Evolutionary conservation across 768 basidiomycete species (phyloP).

Genomic region (Hygrocybe coccinea): DNA sequence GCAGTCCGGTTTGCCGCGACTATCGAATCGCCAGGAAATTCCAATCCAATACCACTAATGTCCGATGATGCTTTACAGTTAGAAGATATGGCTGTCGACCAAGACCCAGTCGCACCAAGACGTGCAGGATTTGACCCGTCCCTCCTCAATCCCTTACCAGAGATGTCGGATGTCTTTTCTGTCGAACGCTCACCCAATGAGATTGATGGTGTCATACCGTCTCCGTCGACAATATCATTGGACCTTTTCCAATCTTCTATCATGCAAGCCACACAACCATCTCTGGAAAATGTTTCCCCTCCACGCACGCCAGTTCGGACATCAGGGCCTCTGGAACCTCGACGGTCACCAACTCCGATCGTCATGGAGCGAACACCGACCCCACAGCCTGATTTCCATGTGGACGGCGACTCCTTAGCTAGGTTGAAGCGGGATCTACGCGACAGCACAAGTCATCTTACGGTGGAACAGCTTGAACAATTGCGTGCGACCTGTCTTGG

Average conservation of each 20-base stretch:
- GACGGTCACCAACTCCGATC: slow-evolving; percentile 32
- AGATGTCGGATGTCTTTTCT: slow-evolving; percentile 2
- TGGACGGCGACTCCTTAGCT: slow-evolving; percentile 48
- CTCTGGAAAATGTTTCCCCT: slow-evolving; percentile 14
- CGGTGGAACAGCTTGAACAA: slow-evolving; percentile 89
- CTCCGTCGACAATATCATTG: background rate
- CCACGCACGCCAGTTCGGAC: slow-evolving; percentile 22
- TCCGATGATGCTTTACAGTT: background rate
- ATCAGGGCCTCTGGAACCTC: slow-evolving; percentile 11
- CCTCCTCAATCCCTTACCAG: slow-evolving; percentile 16
- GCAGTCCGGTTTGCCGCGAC: slow-evolving; percentile 50
- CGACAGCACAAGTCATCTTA: slow-evolving; percentile 54
- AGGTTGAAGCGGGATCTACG: slow-evolving; percentile 48
- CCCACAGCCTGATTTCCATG: slow-evolving; percentile 70
- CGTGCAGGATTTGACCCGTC: slow-evolving; percentile 11
- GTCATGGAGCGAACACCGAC: slow-evolving; percentile 59
- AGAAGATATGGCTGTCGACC: slow-evolving; percentile 10
- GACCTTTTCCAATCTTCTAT: background rate
- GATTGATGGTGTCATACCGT: background rate
- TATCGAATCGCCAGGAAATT: slow-evolving; percentile 10
- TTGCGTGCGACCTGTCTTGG: slow-evolving; percentile 79
- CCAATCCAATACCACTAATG: background rate
- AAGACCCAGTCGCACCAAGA: slow-evolving; percentile 1
- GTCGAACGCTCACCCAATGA: slow-evolving; percentile 10
- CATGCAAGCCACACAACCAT: slow-evolving; percentile 9